Percentiles rank a stretch among this genome's conserved stretches.
Conservation (phyloP, 768 basidiomycete species). For the Rhodotorula sphaerocarpa region DNA sequence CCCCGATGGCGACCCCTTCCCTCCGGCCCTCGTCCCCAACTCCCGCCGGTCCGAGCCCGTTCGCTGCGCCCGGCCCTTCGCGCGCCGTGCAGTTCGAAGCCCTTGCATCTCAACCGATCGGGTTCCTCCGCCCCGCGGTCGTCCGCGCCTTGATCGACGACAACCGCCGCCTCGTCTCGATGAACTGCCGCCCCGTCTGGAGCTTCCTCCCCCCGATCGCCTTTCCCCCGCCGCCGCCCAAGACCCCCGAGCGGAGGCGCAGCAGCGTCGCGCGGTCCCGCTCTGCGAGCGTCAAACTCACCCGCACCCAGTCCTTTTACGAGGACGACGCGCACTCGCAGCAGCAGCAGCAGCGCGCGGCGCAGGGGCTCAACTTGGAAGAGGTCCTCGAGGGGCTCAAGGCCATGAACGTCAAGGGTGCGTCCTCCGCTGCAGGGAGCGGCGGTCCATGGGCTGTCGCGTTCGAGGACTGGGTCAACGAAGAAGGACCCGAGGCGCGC, state of each 20-base stretch:
- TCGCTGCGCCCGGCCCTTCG: neutral
- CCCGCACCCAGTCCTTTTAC: neutral
- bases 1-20: slow-evolving; percentile 46
- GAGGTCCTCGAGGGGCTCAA: neutral
- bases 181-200: slow-evolving; percentile 50
- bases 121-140: slow-evolving; percentile 44
- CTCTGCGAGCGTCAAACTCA: neutral
- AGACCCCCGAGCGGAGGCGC: neutral
- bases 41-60: neutral
- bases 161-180: slow-evolving; percentile 42
- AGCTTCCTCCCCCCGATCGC: slow-evolving; percentile 45
- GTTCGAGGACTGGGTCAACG: slow-evolving; percentile 36
- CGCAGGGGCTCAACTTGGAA: neutral
- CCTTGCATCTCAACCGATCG: slow-evolving; percentile 42
- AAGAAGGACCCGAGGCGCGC: slow-evolving; percentile 24
- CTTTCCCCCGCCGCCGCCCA: slow-evolving; percentile 3
- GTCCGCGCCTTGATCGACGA: slow-evolving; percentile 40
- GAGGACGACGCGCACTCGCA: neutral
- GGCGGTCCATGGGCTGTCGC: slow-evolving; percentile 26
- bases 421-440: neutral
- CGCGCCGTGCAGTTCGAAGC: neutral
- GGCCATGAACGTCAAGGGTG: neutral
- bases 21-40: slow-evolving; percentile 1
- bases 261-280: slow-evolving; percentile 6
- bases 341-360: neutral